These are phyloP conservation scores for Pythium folliculosum DNA, from an alignment of 352 stramenopile genomes.

Conservation along the genomic window DNA sequence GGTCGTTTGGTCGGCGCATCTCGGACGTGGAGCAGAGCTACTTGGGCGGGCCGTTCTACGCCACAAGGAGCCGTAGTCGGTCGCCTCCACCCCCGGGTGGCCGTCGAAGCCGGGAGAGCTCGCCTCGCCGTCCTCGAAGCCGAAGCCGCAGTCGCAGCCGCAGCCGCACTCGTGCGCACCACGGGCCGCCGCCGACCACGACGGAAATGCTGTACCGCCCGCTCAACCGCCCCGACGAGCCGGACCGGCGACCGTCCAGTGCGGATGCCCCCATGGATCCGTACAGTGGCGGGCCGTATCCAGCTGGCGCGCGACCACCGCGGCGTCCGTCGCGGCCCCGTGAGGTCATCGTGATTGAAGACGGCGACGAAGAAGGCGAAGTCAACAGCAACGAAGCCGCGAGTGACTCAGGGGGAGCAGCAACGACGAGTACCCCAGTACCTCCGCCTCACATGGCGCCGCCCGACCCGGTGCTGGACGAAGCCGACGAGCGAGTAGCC, in stretches of 20 bases:
- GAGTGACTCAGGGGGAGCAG: neutral
- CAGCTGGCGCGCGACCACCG: neutral
- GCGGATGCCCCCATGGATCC: neutral
- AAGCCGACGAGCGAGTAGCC: conserved; percentile 5
- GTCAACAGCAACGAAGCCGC: neutral
- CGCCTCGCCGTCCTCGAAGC: conserved; percentile 9
- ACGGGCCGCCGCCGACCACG: neutral
- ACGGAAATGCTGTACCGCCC: conserved; percentile 26
- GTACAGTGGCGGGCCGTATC: neutral
- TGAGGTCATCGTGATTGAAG: conserved; percentile 77
- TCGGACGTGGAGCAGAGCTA: conserved; percentile 10
- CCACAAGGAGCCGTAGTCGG: neutral
- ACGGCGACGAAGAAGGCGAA: conserved; percentile 43
- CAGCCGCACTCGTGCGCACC: conserved; percentile 1
- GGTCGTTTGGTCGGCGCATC: neutral
- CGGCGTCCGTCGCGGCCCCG: conserved; percentile 8
- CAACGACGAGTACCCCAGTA: neutral
- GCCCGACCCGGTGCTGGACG: conserved; percentile 32
- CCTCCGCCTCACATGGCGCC: conserved; percentile 35
- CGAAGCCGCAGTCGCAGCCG: conserved; percentile 20
- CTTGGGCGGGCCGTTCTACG: neutral
- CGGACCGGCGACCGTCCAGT: neutral
- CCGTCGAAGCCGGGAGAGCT: neutral
- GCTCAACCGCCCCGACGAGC: conserved; percentile 30
- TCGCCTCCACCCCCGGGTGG: conserved; percentile 4